Percentiles rank a stretch among this genome's conserved stretches.
Conservation (phyloP, 768 basidiomycete genomes). For the Hirschioporus abietinus region DNA sequence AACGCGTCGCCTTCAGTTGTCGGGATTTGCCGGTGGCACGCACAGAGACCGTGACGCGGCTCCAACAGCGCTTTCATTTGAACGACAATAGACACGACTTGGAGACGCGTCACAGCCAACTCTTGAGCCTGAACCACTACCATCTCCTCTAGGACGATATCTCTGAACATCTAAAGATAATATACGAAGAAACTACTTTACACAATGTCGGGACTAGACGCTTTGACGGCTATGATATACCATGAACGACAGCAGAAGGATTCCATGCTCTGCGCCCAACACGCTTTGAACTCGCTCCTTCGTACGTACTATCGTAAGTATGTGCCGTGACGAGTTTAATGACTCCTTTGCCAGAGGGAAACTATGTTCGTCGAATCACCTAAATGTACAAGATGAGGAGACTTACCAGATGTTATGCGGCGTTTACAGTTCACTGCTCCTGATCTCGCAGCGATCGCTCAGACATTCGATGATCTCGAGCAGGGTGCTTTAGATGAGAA, state of each 20-base stretch:
- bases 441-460: conserved; percentile 73
- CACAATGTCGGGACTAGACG: conserved; percentile 55
- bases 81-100: background rate
- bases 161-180: background rate
- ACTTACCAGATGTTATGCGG: conserved; percentile 15
- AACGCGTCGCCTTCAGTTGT: background rate
- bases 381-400: background rate
- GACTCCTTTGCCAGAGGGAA: conserved; percentile 31
- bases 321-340: background rate
- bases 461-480: conserved; percentile 51
- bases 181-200: background rate
- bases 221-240: conserved; percentile 55
- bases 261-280: conserved; percentile 84
- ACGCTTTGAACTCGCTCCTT: conserved; percentile 75
- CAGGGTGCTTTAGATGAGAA: conserved; percentile 29
- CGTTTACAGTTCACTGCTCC: conserved; percentile 63
- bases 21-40: background rate
- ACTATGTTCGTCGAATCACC: conserved; percentile 36
- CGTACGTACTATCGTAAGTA: conserved; percentile 41
- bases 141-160: background rate
- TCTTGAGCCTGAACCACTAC: background rate
- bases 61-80: background rate
- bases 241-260: conserved; percentile 75
- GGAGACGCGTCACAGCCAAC: background rate
- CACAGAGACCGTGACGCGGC: background rate